phyloP scores from a whole-genome alignment of 805 yeast genomes.

The Ogataea naganishii region DNA sequence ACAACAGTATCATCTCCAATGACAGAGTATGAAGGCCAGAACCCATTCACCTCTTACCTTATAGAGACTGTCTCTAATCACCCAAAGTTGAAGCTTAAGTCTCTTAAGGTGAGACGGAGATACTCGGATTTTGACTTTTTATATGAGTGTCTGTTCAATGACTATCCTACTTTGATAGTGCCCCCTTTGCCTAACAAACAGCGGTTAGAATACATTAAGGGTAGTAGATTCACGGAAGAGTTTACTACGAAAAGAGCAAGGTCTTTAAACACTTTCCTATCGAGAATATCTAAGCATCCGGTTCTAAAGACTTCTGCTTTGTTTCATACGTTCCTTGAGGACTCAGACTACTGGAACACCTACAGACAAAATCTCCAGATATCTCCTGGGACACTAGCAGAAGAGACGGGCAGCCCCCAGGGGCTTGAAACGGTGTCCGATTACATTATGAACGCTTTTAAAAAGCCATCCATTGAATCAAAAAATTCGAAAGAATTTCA shows the following conservation, averaged over 20 bases:
- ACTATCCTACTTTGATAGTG: conserved; percentile 75
- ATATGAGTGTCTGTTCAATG: conserved; percentile 64
- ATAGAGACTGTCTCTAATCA: conserved; percentile 56
- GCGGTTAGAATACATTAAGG: conserved; percentile 84
- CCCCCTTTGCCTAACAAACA: conserved; percentile 95
- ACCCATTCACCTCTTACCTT: conserved; percentile 68
- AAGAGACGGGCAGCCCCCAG: conserved; percentile 10
- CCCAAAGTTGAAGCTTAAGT: conserved; percentile 40
- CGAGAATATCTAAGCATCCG: conserved; percentile 70
- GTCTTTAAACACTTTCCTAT: conserved; percentile 68
- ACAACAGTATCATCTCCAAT: conserved; percentile 49
- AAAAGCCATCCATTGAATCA: conserved; percentile 53
- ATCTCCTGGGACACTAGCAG: conserved; percentile 13
- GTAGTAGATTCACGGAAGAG: conserved; percentile 81
- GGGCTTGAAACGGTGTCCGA: conserved; percentile 77
- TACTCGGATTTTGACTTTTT: conserved; percentile 82
- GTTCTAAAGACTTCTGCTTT: conserved; percentile 59
- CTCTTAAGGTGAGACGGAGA: conserved; percentile 60
- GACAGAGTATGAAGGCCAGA: conserved; percentile 66
- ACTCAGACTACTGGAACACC: conserved; percentile 60
- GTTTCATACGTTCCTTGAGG: conserved; percentile 62
- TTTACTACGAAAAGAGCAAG: conserved; percentile 79
- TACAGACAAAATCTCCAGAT: conserved; percentile 49
- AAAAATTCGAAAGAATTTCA: conserved; percentile 62
- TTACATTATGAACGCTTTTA: conserved; percentile 87